Base-by-base conservation (phyloP, 768 basidiomycete genomes). In the Suillus alpinus region DNA sequence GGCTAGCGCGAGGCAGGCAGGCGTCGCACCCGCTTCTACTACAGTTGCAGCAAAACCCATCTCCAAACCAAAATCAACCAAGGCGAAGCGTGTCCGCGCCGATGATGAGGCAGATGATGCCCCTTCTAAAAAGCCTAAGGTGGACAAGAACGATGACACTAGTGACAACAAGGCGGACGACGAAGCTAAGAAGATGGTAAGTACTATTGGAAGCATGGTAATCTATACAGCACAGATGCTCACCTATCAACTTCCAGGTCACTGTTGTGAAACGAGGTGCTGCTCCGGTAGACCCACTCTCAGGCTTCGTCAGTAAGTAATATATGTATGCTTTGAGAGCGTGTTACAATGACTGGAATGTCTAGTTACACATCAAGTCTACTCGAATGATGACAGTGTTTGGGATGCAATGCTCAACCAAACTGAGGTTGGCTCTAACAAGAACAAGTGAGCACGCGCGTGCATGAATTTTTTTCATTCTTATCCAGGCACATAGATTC, bases 351-450 rank as follows among this genome's bases (percentile, higher is more conserved):
- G 26, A 51, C 40, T 8, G 14, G 50, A 32, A 23, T 47, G 18
- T 20, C 31, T 66, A 85, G 83, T 70, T 50, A 80, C 82, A 1
- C 83, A 85, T 65, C 77, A 84, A 67, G 84, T 86, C 6, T 82
- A 78, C 58, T 62, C 67, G 34, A 75, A 77, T 43, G 68, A 61
- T 5, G 78, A 80, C 53, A 70, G 68, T 14, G 73, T 78, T 12
- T 86, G 83, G 83, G 85, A 86, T 66, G 84, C 83, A 40, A 85
- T 84, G 81, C 77, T 85, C 58, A 86, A 85, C 68, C 85, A 85
- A 66, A 85, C 85, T 1, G 78, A 85, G 62, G 76, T 85, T 53
- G 78, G 77, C 46, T 76, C 75, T 40, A 69, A 71, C 34, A 70
- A 73, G 57, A 85, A 85, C 66, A 85, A 86, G 83, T 84, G 50